Conservation (phyloP, 257 asterid genomes). For the Orobanche coerulescens region DNA sequence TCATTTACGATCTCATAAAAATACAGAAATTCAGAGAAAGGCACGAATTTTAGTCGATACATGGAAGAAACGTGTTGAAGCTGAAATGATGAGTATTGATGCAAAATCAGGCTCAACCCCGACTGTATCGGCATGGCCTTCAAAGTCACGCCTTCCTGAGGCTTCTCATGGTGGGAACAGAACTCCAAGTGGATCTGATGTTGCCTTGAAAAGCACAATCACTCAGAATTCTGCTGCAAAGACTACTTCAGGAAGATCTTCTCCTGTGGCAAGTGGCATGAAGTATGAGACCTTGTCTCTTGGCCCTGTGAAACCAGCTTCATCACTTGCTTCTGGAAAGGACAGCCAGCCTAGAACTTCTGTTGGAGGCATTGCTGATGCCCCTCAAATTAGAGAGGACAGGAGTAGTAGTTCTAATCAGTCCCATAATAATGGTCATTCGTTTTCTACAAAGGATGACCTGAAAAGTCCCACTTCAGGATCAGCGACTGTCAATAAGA, state of each 20-base stretch:
- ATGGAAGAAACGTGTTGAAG: conserved; percentile 63
- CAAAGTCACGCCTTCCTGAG: conserved; percentile 53
- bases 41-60: conserved; percentile 52
- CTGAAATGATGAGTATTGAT: conserved; percentile 49
- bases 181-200: conserved; percentile 38
- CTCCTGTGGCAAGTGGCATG: conserved; percentile 30
- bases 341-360: conserved; percentile 33
- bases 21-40: conserved; percentile 46
- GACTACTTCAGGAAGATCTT: conserved; percentile 31
- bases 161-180: conserved; percentile 38
- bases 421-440: conserved; percentile 30
- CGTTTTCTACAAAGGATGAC: conserved; percentile 35
- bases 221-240: conserved; percentile 36
- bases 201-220: conserved; percentile 31
- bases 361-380: conserved; percentile 30
- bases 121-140: conserved; percentile 29
- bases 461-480: conserved; percentile 32
- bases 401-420: conserved; percentile 42
- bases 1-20: conserved; percentile 45
- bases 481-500: conserved; percentile 28
- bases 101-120: conserved; percentile 39
- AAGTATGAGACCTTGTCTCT: conserved; percentile 42
- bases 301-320: conserved; percentile 24
- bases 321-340: conserved; percentile 37
- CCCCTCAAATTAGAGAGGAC: conserved; percentile 33